A percentile compares a stretch with the other conserved stretches of the same genome.
Evolutionary conservation across 75 land plant species (phyloP).

Genomic region (Ceratopteris richardii): DNA sequence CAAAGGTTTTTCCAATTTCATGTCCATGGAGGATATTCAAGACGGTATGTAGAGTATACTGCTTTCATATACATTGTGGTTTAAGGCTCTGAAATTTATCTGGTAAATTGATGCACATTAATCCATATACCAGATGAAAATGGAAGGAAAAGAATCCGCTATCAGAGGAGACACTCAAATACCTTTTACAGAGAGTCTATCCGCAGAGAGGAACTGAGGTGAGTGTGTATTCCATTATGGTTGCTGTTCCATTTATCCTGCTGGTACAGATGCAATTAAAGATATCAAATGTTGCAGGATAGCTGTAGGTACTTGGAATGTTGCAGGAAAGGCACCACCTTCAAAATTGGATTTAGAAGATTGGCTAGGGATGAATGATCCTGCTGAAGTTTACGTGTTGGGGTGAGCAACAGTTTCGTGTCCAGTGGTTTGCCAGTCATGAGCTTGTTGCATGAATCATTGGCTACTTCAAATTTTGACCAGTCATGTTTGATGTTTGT

Average conservation of each 20-base stretch:
- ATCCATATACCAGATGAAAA: background rate
- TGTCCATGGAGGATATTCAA: background rate
- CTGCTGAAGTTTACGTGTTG: conserved; percentile 87
- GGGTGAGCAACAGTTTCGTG: conserved; percentile 46
- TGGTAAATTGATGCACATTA: background rate
- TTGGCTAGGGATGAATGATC: conserved; percentile 68
- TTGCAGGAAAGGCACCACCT: conserved; percentile 84
- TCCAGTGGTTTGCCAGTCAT: too few relatives aligned
- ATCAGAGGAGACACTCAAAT: conserved; percentile 52
- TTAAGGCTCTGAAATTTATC: background rate
- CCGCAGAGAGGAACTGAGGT: conserved; percentile 54
- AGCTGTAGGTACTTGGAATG: conserved; percentile 89
- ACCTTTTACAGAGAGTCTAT: conserved; percentile 54
- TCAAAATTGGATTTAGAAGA: conserved; percentile 59
- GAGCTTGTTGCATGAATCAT: too few relatives aligned
- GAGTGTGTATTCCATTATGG: conserved; percentile 5
- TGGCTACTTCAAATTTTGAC: background rate
- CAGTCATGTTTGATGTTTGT: too few relatives aligned
- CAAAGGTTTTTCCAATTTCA: too few relatives aligned
- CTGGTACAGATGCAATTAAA: background rate
- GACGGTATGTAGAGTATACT: background rate
- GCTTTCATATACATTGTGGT: background rate
- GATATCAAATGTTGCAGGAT: conserved; percentile 22
- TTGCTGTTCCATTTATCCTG: background rate
- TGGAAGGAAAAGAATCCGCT: background rate